Evolutionary conservation across 495 filamentous ascomycete genomes (phyloP), one percentile per base, ranked within the genome.

Genomic region (Xylaria nigripes): DNA sequence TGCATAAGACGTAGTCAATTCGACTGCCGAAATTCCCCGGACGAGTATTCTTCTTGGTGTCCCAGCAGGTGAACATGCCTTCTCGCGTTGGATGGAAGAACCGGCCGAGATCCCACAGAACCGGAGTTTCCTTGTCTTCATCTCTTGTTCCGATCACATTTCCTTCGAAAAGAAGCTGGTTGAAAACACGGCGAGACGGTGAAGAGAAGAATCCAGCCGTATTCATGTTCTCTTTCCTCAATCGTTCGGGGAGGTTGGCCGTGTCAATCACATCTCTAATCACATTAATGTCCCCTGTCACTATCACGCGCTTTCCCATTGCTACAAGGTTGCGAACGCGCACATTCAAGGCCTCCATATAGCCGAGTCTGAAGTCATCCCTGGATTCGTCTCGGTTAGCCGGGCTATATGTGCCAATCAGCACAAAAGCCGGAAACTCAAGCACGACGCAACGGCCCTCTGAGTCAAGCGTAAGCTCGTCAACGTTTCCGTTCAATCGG

Each of bases 11-110:
- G 68, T 95, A 97, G 64, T 98, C 93, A 50, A 98, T 96, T 27
- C 93, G 76, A 30, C 87, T 83, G 1, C 93, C 93, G 63, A 82
- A 90, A 66, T 98, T 97, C 12, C 86, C 92, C 0, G 93, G 93
- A 32, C 93, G 78, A 19, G 86, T 85, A 67, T 94, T 94, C 59
- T 87, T 86, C 64, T 82, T 85, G 51, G 86, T 85, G 54, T 95
- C 87, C 90, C 90, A 91, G 65, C 91, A 95, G 6, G 93, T 98
- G 68, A 88, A 97, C 93, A 98, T 98, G 43, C 91, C 90, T 52
- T 74, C 74, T 6, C 93, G 81, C 29, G 70, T 70, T 2, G 87
- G 85, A 66, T 96, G 87, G 61, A 91, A 93, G 24, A 81, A 82
- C 52, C 93, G 77, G 66, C 88, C 92, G 45, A 94, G 80, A 74